Evolutionary conservation across 2,329 filamentous ascomycete genomes (phyloP).

Genomic region (Aspergillus pseudotamarii): DNA sequence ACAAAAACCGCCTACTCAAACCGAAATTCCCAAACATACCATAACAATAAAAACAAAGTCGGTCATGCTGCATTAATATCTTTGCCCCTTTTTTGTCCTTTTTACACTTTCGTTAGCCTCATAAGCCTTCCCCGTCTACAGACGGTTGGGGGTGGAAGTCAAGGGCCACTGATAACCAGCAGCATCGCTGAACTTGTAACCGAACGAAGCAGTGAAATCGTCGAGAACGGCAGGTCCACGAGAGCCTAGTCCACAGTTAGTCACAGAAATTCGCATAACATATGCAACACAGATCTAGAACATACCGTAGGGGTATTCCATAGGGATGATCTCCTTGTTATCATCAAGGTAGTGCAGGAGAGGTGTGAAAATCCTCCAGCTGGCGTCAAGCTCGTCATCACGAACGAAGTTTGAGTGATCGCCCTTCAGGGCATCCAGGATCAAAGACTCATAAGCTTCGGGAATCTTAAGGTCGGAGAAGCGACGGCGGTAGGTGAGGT

Average conservation of each 20-base stretch:
- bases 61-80: slow-evolving; percentile 23
- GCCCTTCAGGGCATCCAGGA: slow-evolving; percentile 95
- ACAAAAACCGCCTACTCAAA: slow-evolving; percentile 17
- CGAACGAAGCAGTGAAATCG: slow-evolving; percentile 96
- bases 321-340: slow-evolving; percentile 98
- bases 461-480: slow-evolving; percentile 99
- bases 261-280: not conserved
- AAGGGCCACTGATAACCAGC: slow-evolving; percentile 95
- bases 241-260: slow-evolving; percentile 65
- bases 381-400: slow-evolving; percentile 94
- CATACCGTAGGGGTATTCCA: slow-evolving; percentile 99
- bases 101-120: slow-evolving; percentile 12
- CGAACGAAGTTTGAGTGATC: slow-evolving; percentile 99
- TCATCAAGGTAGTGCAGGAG: slow-evolving; percentile 97
- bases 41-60: slow-evolving; percentile 16
- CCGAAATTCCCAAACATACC: slow-evolving; percentile 18
- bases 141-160: slow-evolving; percentile 75
- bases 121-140: slow-evolving; percentile 57
- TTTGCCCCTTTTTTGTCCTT: slow-evolving; percentile 12
- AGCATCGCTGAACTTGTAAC: slow-evolving; percentile 98
- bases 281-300: slow-evolving; percentile 12
- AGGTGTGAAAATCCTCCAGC: slow-evolving; percentile 98
- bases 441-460: slow-evolving; percentile 97
- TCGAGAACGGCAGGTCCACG: slow-evolving; percentile 94
- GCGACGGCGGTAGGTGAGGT: slow-evolving; percentile 94